Evolutionary conservation across 2,329 filamentous ascomycete species (phyloP).

Genomic region (Paecilomyces formosus): DNA sequence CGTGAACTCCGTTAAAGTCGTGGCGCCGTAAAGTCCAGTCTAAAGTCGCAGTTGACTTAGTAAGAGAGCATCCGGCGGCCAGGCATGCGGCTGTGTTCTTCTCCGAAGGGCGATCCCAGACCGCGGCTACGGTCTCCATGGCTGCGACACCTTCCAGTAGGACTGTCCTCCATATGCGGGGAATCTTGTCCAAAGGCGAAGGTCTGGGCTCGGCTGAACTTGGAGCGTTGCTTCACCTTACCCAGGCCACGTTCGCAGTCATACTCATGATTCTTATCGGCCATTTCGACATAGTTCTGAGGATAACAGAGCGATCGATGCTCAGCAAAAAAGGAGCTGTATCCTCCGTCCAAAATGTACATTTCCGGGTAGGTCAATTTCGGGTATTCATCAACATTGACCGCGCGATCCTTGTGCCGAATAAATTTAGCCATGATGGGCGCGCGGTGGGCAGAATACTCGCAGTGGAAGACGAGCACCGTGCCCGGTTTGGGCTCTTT

Average conservation of each 20-base stretch:
- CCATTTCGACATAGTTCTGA: slow-evolving; percentile 96
- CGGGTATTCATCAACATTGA: slow-evolving; percentile 82
- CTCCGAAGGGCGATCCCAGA: slow-evolving; percentile 28
- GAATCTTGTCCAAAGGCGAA: slow-evolving; percentile 83
- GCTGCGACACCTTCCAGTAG: slow-evolving; percentile 44
- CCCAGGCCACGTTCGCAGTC: slow-evolving; percentile 94
- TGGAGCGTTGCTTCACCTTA: slow-evolving; percentile 81
- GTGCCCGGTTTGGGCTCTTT: slow-evolving; percentile 61
- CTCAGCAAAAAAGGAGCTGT: slow-evolving; percentile 82
- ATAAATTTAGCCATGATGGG: slow-evolving; percentile 94
- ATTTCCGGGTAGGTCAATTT: slow-evolving; percentile 90
- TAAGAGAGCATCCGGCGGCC: slow-evolving; percentile 40
- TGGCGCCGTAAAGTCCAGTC: slow-evolving; percentile 3
- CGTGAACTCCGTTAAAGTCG: slow-evolving; percentile 10
- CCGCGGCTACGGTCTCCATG: slow-evolving; percentile 21
- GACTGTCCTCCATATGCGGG: slow-evolving; percentile 55
- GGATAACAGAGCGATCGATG: slow-evolving; percentile 79
- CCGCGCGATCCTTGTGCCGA: slow-evolving; percentile 76
- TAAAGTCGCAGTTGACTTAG: slow-evolving; percentile 9
- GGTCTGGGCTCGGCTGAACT: slow-evolving; percentile 79
- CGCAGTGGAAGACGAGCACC: slow-evolving; percentile 89
- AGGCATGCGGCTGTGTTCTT: slow-evolving; percentile 25
- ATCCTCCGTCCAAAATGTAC: slow-evolving; percentile 94
- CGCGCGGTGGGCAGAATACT: slow-evolving; percentile 94
- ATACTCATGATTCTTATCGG: slow-evolving; percentile 78